phyloP scores from a whole-genome alignment of 202 grass and related monocot genomes.

The Digitaria exilis region DNA sequence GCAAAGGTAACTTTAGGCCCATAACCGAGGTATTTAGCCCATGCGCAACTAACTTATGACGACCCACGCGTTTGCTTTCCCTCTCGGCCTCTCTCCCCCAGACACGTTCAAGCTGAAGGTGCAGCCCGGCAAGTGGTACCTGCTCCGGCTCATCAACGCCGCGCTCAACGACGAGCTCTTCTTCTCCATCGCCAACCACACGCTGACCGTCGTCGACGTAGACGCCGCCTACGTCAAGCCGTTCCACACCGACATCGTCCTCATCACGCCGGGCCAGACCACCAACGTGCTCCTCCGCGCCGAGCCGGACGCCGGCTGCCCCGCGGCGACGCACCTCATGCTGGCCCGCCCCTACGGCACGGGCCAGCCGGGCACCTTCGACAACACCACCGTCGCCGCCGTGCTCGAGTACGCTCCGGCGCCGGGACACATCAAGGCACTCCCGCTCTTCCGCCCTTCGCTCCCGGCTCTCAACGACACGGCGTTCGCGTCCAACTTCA shows the following conservation, averaged over 20 bases:
- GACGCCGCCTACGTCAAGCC: slow-evolving; percentile 81
- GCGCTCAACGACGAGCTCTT: slow-evolving; percentile 87
- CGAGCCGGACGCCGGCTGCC: slow-evolving; percentile 36
- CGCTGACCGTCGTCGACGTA: slow-evolving; percentile 80
- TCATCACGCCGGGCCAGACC: slow-evolving; percentile 79
- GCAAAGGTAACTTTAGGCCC: slow-evolving; percentile 41
- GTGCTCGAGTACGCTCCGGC: slow-evolving; percentile 58
- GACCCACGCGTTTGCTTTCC: not conserved
- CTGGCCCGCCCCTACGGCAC: slow-evolving; percentile 65
- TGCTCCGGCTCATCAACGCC: slow-evolving; percentile 83
- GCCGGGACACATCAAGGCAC: slow-evolving; percentile 46
- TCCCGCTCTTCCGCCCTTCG: slow-evolving; percentile 43
- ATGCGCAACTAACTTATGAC: not conserved
- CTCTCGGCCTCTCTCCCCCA: too few species aligned
- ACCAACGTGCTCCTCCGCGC: slow-evolving; percentile 71
- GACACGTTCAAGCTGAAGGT: slow-evolving; percentile 87
- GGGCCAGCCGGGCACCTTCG: slow-evolving; percentile 59
- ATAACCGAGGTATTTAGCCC: too few species aligned
- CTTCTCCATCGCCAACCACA: slow-evolving; percentile 87
- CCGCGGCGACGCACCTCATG: slow-evolving; percentile 64
- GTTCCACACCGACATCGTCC: slow-evolving; percentile 54
- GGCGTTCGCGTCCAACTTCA: slow-evolving; percentile 49
- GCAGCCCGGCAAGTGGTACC: slow-evolving; percentile 56
- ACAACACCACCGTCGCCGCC: slow-evolving; percentile 79
- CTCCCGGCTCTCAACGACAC: slow-evolving; percentile 70